A percentile compares a stretch with the other conserved stretches of the same genome.
Conservation (phyloP, 2,329 filamentous ascomycete genomes). For the Bertia moriformis region DNA sequence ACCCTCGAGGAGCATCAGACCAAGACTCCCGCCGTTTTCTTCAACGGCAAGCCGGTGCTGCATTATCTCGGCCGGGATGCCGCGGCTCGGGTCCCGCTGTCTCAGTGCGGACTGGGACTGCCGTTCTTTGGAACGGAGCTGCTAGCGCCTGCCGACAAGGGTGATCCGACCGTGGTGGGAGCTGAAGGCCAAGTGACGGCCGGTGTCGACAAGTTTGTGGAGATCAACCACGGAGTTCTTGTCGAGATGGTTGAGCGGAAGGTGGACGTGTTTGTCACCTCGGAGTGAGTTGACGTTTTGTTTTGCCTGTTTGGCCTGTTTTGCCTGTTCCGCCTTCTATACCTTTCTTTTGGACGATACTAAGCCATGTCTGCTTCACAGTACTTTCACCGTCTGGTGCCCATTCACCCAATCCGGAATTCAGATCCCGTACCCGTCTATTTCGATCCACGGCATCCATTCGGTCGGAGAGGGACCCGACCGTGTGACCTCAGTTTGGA, state of each 20-base stretch:
- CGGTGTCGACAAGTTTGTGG: constrained; percentile 15
- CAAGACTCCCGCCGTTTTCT: constrained; percentile 60
- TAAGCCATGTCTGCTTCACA: constrained; percentile 9
- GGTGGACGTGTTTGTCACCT: constrained; percentile 43
- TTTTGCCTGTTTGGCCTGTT: constrained; percentile 10
- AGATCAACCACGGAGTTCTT: constrained; percentile 17
- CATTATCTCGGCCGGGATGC: constrained; percentile 44
- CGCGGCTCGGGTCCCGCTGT: constrained; percentile 39
- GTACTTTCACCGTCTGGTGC: constrained; percentile 51
- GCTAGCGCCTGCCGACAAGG: constrained; percentile 11
- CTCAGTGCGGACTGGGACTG: constrained; percentile 36
- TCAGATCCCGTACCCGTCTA: constrained; percentile 58
- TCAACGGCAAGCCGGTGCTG: constrained; percentile 55
- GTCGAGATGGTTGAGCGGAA: constrained; percentile 26
- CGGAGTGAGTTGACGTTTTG: constrained; percentile 27
- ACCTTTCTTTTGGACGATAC: neutral
- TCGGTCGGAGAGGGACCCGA: constrained; percentile 32
- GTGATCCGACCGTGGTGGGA: constrained; percentile 5
- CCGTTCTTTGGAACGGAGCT: constrained; percentile 31
- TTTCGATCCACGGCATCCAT: constrained; percentile 64
- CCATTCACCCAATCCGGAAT: constrained; percentile 39
- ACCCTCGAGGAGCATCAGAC: constrained; percentile 55
- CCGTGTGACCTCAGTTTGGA: too few species aligned
- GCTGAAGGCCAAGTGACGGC: too few species aligned
- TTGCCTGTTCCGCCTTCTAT: constrained; percentile 4